Percentiles rank a stretch among this genome's conserved stretches.
These are phyloP conservation scores for Prinsepia uniflora DNA, from an alignment of 306 rosid species.

Conservation along the genomic window DNA sequence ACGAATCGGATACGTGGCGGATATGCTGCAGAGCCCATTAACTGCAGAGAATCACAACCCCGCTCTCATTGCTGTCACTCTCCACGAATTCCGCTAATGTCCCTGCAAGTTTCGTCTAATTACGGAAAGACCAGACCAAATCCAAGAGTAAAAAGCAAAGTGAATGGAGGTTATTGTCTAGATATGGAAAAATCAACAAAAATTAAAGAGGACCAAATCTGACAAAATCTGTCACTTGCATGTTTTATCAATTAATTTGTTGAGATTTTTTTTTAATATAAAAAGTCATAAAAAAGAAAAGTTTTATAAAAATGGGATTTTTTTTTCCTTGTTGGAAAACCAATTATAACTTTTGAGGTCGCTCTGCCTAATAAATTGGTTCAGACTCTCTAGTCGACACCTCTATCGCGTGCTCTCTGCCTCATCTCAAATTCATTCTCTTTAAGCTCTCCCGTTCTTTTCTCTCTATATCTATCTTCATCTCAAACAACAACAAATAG, in stretches of 20 bases:
- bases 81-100: neutral
- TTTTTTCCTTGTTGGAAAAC: conserved; percentile 27
- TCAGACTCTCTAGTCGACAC: conserved; percentile 4
- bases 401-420: conserved; percentile 51
- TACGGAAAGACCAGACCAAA: conserved; percentile 8
- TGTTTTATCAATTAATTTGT: neutral
- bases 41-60: neutral
- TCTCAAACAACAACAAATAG: conserved; percentile 2
- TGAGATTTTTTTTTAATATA: neutral
- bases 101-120: conserved; percentile 1
- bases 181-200: neutral
- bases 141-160: conserved; percentile 23
- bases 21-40: conserved; percentile 7
- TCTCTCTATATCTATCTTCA: conserved; percentile 1
- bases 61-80: neutral
- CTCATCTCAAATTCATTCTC: conserved; percentile 25
- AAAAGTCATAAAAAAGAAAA: neutral
- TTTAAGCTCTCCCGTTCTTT: conserved; percentile 12
- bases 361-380: neutral
- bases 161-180: neutral
- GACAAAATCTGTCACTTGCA: conserved; percentile 25
- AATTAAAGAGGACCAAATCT: conserved; percentile 2
- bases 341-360: conserved; percentile 40
- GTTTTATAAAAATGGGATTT: conserved; percentile 11
- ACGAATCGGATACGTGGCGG: conserved; percentile 11